Percentiles rank a stretch among this genome's conserved stretches.
Evolutionary conservation across 2,329 filamentous ascomycete species (phyloP).

Genomic region (Colletotrichum orchidophilum): DNA sequence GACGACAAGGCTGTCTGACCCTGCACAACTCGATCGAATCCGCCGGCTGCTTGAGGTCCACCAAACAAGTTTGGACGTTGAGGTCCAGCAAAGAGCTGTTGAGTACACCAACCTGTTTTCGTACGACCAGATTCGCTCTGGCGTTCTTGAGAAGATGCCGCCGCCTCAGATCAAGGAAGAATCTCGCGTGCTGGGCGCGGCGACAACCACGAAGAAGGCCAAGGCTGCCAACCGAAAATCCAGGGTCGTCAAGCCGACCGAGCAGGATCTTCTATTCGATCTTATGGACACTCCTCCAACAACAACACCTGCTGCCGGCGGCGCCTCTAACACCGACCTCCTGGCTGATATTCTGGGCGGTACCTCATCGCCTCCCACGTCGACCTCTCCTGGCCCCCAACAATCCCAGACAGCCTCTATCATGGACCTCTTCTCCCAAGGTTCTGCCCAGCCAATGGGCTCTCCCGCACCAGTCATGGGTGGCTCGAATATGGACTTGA

Average conservation of each 20-base stretch:
- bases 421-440: constrained; percentile 82
- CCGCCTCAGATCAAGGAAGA: constrained; percentile 96
- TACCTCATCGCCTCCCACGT: constrained; percentile 57
- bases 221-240: constrained; percentile 78
- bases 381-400: constrained; percentile 61
- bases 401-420: constrained; percentile 75
- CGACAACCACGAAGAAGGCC: constrained; percentile 68
- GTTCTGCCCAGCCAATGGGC: constrained; percentile 35
- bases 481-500: constrained; percentile 56
- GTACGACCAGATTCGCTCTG: constrained; percentile 85
- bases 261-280: constrained; percentile 91
- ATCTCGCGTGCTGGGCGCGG: constrained; percentile 87
- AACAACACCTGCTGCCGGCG: constrained; percentile 58
- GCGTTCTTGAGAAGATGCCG: constrained; percentile 97
- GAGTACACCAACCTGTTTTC: constrained; percentile 96
- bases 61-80: constrained; percentile 89
- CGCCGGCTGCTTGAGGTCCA: constrained; percentile 80
- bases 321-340: constrained; percentile 81
- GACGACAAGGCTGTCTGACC: constrained; percentile 85
- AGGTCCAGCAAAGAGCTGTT: constrained; percentile 94
- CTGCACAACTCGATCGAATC: constrained; percentile 86
- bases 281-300: constrained; percentile 81
- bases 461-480: constrained; percentile 46
- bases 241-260: constrained; percentile 82
- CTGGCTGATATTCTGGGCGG: constrained; percentile 92